A percentile compares a stretch with the other conserved stretches of the same genome.
phyloP scores from a whole-genome alignment of 495 filamentous ascomycete genomes.

The Neurospora sp. region DNA sequence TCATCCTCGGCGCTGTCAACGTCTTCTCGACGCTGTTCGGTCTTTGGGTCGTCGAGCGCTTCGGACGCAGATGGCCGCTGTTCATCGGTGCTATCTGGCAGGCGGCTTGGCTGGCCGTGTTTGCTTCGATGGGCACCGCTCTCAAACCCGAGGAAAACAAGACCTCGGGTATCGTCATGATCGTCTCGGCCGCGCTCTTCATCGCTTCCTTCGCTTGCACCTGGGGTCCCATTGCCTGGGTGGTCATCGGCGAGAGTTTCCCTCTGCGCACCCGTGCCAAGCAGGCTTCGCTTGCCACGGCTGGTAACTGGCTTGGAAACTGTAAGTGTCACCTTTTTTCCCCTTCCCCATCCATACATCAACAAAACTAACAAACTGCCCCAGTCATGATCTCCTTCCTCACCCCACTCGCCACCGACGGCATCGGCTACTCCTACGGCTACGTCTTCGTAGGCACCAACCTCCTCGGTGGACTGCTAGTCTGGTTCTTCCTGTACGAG shows the following conservation, averaged over 20 bases:
- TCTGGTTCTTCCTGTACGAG: slow-evolving; percentile 75
- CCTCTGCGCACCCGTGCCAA: slow-evolving; percentile 62
- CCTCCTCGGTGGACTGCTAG: slow-evolving; percentile 49
- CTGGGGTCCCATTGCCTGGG: slow-evolving; percentile 77
- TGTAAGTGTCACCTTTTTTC: slow-evolving; percentile 23
- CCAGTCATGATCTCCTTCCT: slow-evolving; percentile 68
- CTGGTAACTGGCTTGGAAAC: slow-evolving; percentile 74
- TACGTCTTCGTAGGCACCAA: slow-evolving; percentile 71
- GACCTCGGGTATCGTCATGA: slow-evolving; percentile 54
- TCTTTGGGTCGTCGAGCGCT: slow-evolving; percentile 57
- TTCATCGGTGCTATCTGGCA: slow-evolving; percentile 58
- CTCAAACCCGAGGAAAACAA: slow-evolving; percentile 38
- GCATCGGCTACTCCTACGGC: slow-evolving; percentile 66
- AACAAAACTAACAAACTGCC: background rate
- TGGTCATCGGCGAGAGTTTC: slow-evolving; percentile 65
- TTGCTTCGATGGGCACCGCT: slow-evolving; percentile 48
- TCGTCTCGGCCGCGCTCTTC: slow-evolving; percentile 67
- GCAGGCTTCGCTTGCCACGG: slow-evolving; percentile 61
- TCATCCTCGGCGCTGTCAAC: slow-evolving; percentile 64
- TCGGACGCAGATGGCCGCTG: slow-evolving; percentile 55
- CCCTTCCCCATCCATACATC: background rate
- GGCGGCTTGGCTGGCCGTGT: slow-evolving; percentile 58
- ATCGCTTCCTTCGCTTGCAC: slow-evolving; percentile 51
- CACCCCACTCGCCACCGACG: slow-evolving; percentile 61
- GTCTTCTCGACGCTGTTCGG: slow-evolving; percentile 56